Percentiles rank a stretch among this genome's conserved stretches.
These are phyloP conservation scores for Saururus chinensis DNA, from an alignment of 164 flowering plant genomes.

Conservation along the genomic window DNA sequence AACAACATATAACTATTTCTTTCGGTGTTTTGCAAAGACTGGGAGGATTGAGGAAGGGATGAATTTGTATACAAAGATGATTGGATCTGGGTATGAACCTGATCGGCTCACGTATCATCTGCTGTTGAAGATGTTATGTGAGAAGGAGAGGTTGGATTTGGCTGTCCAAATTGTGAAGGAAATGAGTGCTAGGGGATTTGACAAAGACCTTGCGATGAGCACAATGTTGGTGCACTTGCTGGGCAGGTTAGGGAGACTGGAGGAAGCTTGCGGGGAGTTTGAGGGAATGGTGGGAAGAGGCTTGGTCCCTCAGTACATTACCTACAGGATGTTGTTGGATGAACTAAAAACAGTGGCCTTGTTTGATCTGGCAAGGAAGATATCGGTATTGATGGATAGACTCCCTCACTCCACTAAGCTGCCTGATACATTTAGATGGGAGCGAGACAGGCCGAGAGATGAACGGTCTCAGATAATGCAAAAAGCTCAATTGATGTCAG, in stretches of 20 bases:
- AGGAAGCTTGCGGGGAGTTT: conserved; percentile 55
- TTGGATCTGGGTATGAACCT: conserved; percentile 58
- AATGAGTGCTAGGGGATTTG: conserved; percentile 61
- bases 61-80: conserved; percentile 69
- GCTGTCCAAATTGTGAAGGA: conserved; percentile 58
- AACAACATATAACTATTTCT: conserved; percentile 76
- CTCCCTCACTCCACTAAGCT: conserved; percentile 50
- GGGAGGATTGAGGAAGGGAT: conserved; percentile 64
- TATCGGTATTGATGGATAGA: conserved; percentile 41
- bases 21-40: conserved; percentile 37
- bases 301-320: conserved; percentile 49
- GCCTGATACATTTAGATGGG: conserved; percentile 37
- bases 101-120: conserved; percentile 64
- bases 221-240: conserved; percentile 77
- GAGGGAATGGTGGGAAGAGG: conserved; percentile 70
- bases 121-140: conserved; percentile 70
- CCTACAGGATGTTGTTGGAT: conserved; percentile 39
- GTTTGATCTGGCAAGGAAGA: conserved; percentile 31
- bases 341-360: conserved; percentile 45
- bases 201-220: conserved; percentile 54
- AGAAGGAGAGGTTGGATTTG: conserved; percentile 46
- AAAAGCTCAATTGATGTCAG: conserved; percentile 54
- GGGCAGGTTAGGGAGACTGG: conserved; percentile 43
- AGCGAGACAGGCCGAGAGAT: conserved; percentile 16
- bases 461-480: conserved; percentile 37